Evolutionary conservation across 164 flowering plant species (phyloP).

Genomic region (Nelumbo lutea): DNA sequence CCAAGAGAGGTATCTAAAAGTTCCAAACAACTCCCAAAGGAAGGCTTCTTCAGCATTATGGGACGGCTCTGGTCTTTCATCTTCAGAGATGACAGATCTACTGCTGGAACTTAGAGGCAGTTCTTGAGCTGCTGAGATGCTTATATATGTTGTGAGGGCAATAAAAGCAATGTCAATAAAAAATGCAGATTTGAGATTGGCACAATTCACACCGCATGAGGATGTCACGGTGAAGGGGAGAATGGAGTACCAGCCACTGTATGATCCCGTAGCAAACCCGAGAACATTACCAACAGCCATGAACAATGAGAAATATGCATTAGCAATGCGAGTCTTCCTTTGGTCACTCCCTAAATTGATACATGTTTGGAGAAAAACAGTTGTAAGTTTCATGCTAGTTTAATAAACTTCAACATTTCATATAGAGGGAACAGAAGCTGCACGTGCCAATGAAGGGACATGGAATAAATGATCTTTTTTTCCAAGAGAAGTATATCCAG

Average conservation of each 20-base stretch:
- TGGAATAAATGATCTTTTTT: neutral
- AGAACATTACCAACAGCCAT: conserved; percentile 95
- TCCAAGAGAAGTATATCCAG: neutral
- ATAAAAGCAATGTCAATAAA: conserved; percentile 58
- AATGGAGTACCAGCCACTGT: conserved; percentile 71
- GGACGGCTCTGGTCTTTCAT: conserved; percentile 34
- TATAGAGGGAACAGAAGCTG: neutral
- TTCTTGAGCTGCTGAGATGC: conserved; percentile 68
- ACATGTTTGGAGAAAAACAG: conserved; percentile 6
- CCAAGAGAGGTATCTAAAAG: conserved; percentile 59
- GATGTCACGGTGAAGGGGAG: conserved; percentile 70
- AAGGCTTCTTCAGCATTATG: conserved; percentile 61
- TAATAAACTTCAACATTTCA: neutral
- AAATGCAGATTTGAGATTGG: conserved; percentile 93
- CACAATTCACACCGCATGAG: conserved; percentile 64
- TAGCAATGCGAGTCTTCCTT: conserved; percentile 82
- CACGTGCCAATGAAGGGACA: neutral
- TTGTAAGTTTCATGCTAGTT: conserved; percentile 10
- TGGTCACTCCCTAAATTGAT: conserved; percentile 68
- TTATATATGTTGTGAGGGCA: conserved; percentile 56
- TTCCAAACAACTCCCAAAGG: conserved; percentile 82
- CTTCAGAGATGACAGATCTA: conserved; percentile 13
- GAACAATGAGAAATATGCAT: conserved; percentile 90
- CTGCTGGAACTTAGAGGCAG: conserved; percentile 38
- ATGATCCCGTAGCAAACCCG: conserved; percentile 89